A percentile compares a stretch with the other conserved stretches of the same genome.
phyloP scores from a whole-genome alignment of 371 early-diverging fungal species.

The Actinomortierella ambigua region DNA sequence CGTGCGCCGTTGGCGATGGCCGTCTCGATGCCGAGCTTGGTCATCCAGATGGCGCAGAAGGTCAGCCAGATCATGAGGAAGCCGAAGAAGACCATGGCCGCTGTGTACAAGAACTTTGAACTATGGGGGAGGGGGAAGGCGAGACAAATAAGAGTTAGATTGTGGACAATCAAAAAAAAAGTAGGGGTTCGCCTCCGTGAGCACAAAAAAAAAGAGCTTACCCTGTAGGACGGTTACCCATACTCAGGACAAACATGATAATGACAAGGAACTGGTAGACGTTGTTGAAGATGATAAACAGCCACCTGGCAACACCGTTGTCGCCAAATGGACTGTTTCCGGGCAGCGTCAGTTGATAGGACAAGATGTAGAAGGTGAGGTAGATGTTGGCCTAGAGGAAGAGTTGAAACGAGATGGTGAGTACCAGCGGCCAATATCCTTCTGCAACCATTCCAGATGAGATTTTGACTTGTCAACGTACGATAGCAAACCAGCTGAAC shows the following conservation, averaged over 20 bases:
- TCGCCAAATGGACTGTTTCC: slow-evolving; percentile 37
- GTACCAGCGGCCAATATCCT: no score
- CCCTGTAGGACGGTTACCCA: slow-evolving; percentile 85
- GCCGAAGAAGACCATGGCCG: slow-evolving; percentile 71
- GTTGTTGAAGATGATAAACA: slow-evolving; percentile 58
- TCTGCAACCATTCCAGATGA: no score
- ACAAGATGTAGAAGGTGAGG: slow-evolving; percentile 79
- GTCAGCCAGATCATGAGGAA: slow-evolving; percentile 78
- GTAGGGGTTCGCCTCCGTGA: not conserved
- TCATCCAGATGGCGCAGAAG: slow-evolving; percentile 63
- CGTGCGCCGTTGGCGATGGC: slow-evolving; percentile 32
- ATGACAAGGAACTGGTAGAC: slow-evolving; percentile 72
- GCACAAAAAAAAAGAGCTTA: slow-evolving; percentile 6
- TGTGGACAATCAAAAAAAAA: not conserved
- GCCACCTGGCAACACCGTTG: slow-evolving; percentile 42
- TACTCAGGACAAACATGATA: slow-evolving; percentile 71
- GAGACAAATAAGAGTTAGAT: slow-evolving; percentile 31
- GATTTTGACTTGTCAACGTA: no score
- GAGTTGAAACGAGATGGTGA: not conserved
- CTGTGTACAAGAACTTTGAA: slow-evolving; percentile 67
- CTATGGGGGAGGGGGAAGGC: slow-evolving; percentile 33
- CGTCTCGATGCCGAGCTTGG: slow-evolving; percentile 51
- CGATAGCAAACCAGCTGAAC: slow-evolving; percentile 83
- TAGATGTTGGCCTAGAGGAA: slow-evolving; percentile 68
- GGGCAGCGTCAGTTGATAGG: slow-evolving; percentile 43